phyloP scores from a whole-genome alignment of 306 rosid genomes.

The Ormosia semicastrata region DNA sequence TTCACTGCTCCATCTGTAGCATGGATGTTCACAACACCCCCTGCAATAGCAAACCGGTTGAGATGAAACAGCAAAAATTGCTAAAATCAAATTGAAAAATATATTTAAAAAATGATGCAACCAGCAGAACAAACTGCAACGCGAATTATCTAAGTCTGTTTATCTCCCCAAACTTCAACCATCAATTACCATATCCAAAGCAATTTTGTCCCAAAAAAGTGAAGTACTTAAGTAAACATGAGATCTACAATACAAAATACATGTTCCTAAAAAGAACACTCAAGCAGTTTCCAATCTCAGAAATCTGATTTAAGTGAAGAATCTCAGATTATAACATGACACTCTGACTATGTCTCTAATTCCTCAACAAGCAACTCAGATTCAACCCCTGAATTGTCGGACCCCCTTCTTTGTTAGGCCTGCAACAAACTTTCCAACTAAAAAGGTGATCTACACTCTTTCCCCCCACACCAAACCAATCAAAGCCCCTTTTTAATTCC shows the following conservation, averaged over 20 bases:
- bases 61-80: constrained; percentile 10
- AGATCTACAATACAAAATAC: neutral
- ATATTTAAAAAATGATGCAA: neutral
- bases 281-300: too few relatives aligned
- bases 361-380: too few relatives aligned
- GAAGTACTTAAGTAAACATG: neutral
- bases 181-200: neutral
- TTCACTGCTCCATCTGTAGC: constrained; percentile 22
- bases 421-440: too few relatives aligned
- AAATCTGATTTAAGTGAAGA: too few relatives aligned
- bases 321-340: too few relatives aligned
- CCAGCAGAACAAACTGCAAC: neutral
- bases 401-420: too few relatives aligned
- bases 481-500: too few relatives aligned
- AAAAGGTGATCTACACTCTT: too few relatives aligned
- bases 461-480: neutral
- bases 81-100: neutral
- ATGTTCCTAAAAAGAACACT: neutral
- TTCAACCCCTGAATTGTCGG: too few relatives aligned
- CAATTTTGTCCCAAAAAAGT: neutral
- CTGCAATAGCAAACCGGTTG: constrained; percentile 17
- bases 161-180: neutral
- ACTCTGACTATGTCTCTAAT: too few relatives aligned
- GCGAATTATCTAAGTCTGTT: neutral
- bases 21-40: neutral